Conservation (phyloP, 768 basidiomycete species). For the Kwoniella dendrophila region DNA sequence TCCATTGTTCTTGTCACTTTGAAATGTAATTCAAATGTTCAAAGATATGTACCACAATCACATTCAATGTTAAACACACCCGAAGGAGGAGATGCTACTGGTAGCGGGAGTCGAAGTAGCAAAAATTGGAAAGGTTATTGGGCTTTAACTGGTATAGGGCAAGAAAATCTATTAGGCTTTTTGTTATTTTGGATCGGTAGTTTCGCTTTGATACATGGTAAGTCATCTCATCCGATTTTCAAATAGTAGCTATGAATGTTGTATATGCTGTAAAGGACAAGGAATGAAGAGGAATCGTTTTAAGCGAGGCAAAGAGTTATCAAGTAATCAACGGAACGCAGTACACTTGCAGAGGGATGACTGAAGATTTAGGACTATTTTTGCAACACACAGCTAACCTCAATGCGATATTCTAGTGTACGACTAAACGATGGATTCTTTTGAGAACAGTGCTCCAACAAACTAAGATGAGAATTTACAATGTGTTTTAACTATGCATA, state of each 20-base stretch:
- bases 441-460: neutral
- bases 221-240: slow-evolving; percentile 24
- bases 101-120: slow-evolving; percentile 56
- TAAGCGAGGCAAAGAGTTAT: too few species aligned
- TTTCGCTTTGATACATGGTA: slow-evolving; percentile 62
- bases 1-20: slow-evolving; percentile 67
- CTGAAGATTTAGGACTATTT: neutral
- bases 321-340: neutral
- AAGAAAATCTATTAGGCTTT: slow-evolving; percentile 88
- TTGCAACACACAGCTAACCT: too few species aligned
- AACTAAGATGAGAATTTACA: neutral
- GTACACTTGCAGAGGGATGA: neutral
- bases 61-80: slow-evolving; percentile 11
- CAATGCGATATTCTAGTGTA: slow-evolving; percentile 26
- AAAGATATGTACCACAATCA: slow-evolving; percentile 44
- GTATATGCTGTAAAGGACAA: neutral
- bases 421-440: slow-evolving; percentile 7
- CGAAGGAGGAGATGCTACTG: neutral
- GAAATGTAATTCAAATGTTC: slow-evolving; percentile 66
- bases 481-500: neutral
- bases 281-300: neutral
- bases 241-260: too few species aligned
- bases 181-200: slow-evolving; percentile 91
- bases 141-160: slow-evolving; percentile 73
- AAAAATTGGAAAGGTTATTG: slow-evolving; percentile 60